Conservation (phyloP, 1,284 basidiomycete species). For the Leccinum solheimii region DNA sequence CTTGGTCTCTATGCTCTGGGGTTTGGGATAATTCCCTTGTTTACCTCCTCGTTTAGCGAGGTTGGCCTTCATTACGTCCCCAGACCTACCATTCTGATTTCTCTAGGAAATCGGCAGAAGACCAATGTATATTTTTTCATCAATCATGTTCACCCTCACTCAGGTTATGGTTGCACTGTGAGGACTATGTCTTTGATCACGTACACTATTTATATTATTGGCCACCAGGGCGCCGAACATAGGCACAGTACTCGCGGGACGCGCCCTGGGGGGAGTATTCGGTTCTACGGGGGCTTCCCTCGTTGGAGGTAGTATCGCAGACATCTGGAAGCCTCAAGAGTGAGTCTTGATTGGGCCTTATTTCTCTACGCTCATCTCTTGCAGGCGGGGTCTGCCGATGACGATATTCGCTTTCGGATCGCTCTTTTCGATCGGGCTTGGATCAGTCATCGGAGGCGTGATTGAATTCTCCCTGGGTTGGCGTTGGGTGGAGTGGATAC, state of each 20-base stretch:
- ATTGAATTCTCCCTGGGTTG: conserved; percentile 58
- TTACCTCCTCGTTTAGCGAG: conserved; percentile 50
- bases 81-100: neutral
- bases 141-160: conserved; percentile 39
- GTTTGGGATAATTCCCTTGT: conserved; percentile 46
- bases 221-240: conserved; percentile 33
- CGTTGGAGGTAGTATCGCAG: conserved; percentile 61
- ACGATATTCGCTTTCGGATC: conserved; percentile 48
- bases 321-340: conserved; percentile 37
- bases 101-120: conserved; percentile 46
- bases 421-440: conserved; percentile 51
- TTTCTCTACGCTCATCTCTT: neutral
- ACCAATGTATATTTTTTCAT: conserved; percentile 46
- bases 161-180: conserved; percentile 43
- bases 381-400: conserved; percentile 60
- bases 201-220: neutral
- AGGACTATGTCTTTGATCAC: conserved; percentile 17
- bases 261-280: conserved; percentile 27
- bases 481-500: conserved; percentile 71
- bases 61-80: conserved; percentile 6
- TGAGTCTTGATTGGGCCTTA: conserved; percentile 8
- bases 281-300: conserved; percentile 57
- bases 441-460: conserved; percentile 56
- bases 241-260: conserved; percentile 20
- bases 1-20: conserved; percentile 45